A percentile compares a stretch with the other conserved stretches of the same genome.
Conservation (phyloP, 306 rosid genomes). For the Rosa rugosa region DNA sequence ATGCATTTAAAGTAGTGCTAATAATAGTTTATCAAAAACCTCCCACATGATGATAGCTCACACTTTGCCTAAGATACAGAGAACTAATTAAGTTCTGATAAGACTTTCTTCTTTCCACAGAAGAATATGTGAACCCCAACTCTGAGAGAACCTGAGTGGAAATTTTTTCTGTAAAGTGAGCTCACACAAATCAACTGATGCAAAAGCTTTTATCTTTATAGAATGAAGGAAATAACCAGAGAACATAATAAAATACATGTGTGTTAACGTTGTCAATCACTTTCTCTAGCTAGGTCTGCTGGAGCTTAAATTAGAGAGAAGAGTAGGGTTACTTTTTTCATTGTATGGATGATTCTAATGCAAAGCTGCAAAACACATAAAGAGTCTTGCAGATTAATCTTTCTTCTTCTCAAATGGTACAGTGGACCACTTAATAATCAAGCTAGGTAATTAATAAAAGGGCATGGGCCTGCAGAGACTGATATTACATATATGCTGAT, state of each 20-base stretch:
- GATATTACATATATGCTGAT: conserved; percentile 30
- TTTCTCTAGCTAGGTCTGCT: background rate
- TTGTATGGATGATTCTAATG: background rate
- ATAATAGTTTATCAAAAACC: conserved; percentile 30
- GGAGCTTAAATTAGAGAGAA: background rate
- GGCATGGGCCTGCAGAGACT: conserved; percentile 47
- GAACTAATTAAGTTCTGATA: conserved; percentile 12
- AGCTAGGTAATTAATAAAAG: conserved; percentile 27
- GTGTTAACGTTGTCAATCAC: background rate
- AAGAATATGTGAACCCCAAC: conserved; percentile 20
- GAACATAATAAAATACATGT: background rate
- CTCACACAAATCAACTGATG: conserved; percentile 4
- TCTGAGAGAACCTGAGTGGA: conserved; percentile 25
- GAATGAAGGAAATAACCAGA: background rate
- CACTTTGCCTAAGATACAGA: conserved; percentile 11
- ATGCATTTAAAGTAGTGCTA: conserved; percentile 23
- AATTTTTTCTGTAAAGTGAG: conserved; percentile 26
- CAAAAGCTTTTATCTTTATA: conserved; percentile 6
- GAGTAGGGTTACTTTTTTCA: background rate
- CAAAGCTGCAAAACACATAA: background rate
- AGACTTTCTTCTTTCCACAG: conserved; percentile 30
- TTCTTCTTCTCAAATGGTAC: background rate
- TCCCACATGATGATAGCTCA: conserved; percentile 27
- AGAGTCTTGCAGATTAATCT: background rate
- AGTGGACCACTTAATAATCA: conserved; percentile 44